phyloP scores from a whole-genome alignment of 2,329 filamentous ascomycete species.

The Grosmannia penicillata region DNA sequence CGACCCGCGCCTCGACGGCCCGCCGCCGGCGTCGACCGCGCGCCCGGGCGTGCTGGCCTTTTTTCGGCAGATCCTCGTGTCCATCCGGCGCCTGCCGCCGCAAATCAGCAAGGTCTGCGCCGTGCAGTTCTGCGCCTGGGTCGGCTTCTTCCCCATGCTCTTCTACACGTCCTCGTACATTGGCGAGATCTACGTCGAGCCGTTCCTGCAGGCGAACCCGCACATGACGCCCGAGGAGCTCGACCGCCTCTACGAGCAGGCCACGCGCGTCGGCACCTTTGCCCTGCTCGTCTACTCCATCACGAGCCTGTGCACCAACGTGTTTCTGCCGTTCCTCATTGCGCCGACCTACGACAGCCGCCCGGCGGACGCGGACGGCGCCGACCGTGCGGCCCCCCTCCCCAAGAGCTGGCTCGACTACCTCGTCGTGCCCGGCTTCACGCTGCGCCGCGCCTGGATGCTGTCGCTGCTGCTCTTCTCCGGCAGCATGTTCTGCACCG shows the following conservation, averaged over 20 bases:
- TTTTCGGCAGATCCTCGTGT: slow-evolving; percentile 63
- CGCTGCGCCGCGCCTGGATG: slow-evolving; percentile 79
- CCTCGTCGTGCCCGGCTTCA: slow-evolving; percentile 68
- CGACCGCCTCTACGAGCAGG: slow-evolving; percentile 66
- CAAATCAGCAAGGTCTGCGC: slow-evolving; percentile 72
- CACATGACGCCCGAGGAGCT: slow-evolving; percentile 64
- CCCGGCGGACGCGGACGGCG: background rate
- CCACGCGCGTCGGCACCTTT: slow-evolving; percentile 76
- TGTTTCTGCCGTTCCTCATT: slow-evolving; percentile 74
- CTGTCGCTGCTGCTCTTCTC: slow-evolving; percentile 74
- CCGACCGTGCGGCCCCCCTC: slow-evolving; percentile 9
- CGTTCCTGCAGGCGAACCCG: slow-evolving; percentile 61
- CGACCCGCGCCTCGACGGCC: slow-evolving; percentile 60
- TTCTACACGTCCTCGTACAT: slow-evolving; percentile 95
- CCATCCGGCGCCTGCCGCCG: slow-evolving; percentile 63
- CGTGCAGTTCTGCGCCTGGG: slow-evolving; percentile 78
- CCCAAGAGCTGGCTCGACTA: slow-evolving; percentile 33
- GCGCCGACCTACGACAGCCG: slow-evolving; percentile 57
- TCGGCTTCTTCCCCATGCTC: slow-evolving; percentile 89
- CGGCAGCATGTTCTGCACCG: slow-evolving; percentile 65
- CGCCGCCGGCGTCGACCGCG: background rate
- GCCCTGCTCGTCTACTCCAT: slow-evolving; percentile 80
- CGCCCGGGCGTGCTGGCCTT: slow-evolving; percentile 54
- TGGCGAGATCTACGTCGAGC: slow-evolving; percentile 82
- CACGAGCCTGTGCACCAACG: slow-evolving; percentile 66